A percentile compares a stretch with the other conserved stretches of the same genome.
phyloP scores from a whole-genome alignment of 176 grass and related monocot species.

The Cenchrus fungigraminus region DNA sequence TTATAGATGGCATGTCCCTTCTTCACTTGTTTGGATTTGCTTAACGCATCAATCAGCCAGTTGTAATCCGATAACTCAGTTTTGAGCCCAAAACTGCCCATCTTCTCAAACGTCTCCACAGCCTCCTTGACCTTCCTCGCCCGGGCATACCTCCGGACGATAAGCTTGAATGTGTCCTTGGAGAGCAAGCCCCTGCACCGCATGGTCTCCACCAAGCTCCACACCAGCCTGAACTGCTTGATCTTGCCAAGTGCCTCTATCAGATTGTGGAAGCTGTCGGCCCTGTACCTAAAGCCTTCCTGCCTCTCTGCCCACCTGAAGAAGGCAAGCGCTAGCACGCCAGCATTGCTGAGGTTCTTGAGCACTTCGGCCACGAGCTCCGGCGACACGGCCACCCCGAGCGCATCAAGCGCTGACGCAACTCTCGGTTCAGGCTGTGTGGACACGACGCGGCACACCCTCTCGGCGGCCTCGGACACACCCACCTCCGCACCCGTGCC shows the following conservation, averaged over 20 bases:
- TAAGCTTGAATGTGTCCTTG: slow-evolving; percentile 67
- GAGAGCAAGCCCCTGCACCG: slow-evolving; percentile 47
- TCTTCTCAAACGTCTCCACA: slow-evolving; percentile 68
- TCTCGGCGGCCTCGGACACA: slow-evolving; percentile 42
- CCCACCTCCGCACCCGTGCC: neutral
- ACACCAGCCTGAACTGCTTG: slow-evolving; percentile 69
- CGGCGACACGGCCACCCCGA: slow-evolving; percentile 42
- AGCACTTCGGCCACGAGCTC: slow-evolving; percentile 54
- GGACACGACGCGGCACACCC: slow-evolving; percentile 54
- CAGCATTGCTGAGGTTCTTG: slow-evolving; percentile 69
- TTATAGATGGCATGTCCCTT: slow-evolving; percentile 63
- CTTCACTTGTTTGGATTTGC: slow-evolving; percentile 70
- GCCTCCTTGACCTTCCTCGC: slow-evolving; percentile 61
- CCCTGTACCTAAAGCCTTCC: slow-evolving; percentile 56
- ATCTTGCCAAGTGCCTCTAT: slow-evolving; percentile 85
- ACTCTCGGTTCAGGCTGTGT: slow-evolving; percentile 28
- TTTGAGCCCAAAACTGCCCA: slow-evolving; percentile 55
- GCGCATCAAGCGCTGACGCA: slow-evolving; percentile 42
- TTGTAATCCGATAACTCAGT: slow-evolving; percentile 67
- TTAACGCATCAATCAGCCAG: slow-evolving; percentile 59
- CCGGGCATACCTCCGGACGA: slow-evolving; percentile 61
- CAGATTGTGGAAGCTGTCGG: slow-evolving; percentile 63
- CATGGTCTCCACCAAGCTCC: slow-evolving; percentile 73
- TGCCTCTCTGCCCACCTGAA: slow-evolving; percentile 80
- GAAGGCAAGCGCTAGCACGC: slow-evolving; percentile 56